Percentiles rank a stretch among this genome's conserved stretches.
phyloP scores from a whole-genome alignment of 2,329 filamentous ascomycete species.

The Microascus cirrosus region DNA sequence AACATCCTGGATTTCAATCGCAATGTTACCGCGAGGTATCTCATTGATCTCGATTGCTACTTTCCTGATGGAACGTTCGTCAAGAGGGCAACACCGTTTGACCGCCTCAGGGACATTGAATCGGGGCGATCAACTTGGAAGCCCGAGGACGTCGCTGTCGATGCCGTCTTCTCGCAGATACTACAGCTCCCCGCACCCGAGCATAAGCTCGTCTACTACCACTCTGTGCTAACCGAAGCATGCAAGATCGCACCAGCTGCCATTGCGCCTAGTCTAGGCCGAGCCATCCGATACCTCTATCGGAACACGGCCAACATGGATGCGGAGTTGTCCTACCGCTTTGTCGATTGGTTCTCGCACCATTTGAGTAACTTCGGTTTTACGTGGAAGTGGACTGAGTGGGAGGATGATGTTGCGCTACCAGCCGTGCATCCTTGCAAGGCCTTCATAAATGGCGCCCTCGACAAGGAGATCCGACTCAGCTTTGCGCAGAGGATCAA shows the following conservation, averaged over 20 bases:
- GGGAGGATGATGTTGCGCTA: constrained; percentile 76
- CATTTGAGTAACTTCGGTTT: constrained; percentile 98
- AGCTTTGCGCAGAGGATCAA: constrained; percentile 95
- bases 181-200: constrained; percentile 78
- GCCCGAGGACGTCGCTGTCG: constrained; percentile 93
- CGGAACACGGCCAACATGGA: constrained; percentile 73
- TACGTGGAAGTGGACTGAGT: constrained; percentile 98
- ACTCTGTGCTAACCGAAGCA: constrained; percentile 84
- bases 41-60: constrained; percentile 93
- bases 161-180: constrained; percentile 92
- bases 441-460: constrained; percentile 78
- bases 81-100: constrained; percentile 85
- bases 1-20: constrained; percentile 91
- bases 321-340: constrained; percentile 74
- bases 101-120: constrained; percentile 65
- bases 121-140: constrained; percentile 74
- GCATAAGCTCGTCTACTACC: constrained; percentile 94
- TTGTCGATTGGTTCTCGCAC: constrained; percentile 96
- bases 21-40: constrained; percentile 70
- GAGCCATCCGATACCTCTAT: constrained; percentile 88
- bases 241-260: constrained; percentile 94
- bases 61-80: constrained; percentile 85
- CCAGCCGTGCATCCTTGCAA: constrained; percentile 75
- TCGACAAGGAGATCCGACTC: constrained; percentile 94
- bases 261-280: constrained; percentile 87